phyloP scores from a whole-genome alignment of 2,329 filamentous ascomycete species.

The Monilinia polystroma region DNA sequence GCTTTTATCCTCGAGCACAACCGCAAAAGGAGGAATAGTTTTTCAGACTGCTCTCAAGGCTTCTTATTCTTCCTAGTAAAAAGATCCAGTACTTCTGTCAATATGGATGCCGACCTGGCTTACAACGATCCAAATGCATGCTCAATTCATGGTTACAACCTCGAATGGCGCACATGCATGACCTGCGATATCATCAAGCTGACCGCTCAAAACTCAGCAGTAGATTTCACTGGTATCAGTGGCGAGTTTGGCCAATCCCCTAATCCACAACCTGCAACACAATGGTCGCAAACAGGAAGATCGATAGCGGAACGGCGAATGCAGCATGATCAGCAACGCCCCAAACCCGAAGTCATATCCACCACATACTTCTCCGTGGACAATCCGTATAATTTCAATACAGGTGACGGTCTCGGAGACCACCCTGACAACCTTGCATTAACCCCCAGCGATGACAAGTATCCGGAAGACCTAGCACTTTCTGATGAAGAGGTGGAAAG shows the following conservation, averaged over 20 bases:
- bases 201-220: neutral
- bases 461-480: neutral
- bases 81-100: neutral
- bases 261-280: neutral
- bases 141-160: neutral
- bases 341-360: neutral
- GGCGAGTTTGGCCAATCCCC: no score
- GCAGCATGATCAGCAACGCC: neutral
- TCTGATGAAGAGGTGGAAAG: neutral
- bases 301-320: neutral
- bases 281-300: neutral
- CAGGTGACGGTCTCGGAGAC: neutral
- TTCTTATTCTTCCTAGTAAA: neutral
- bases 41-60: neutral
- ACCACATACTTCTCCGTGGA: neutral
- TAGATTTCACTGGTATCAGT: neutral
- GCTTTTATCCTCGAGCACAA: neutral
- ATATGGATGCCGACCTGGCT: neutral
- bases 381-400: neutral
- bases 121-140: constrained; percentile 3
- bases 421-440: neutral
- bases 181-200: constrained; percentile 8
- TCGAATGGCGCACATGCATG: constrained; percentile 15
- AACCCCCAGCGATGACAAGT: neutral
- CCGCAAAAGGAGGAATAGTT: no score